A percentile compares a stretch with the other conserved stretches of the same genome.
phyloP scores from a whole-genome alignment of 2,329 filamentous ascomycete genomes.

The Didymella keratinophila region DNA sequence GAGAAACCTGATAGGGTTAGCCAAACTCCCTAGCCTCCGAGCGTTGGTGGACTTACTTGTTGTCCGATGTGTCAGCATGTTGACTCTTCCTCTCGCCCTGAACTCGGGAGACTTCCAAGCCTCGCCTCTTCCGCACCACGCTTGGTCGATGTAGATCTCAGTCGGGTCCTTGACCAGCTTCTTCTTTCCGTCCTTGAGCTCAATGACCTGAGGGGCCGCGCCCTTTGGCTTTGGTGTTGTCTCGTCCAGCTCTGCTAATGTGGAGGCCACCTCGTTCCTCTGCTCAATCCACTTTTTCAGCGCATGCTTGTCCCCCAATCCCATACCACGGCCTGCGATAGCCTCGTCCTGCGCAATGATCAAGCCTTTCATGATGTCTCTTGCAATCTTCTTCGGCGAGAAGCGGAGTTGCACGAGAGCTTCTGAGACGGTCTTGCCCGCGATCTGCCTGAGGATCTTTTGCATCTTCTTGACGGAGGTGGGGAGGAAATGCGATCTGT shows the following conservation, averaged over 20 bases:
- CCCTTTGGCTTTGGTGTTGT: slow-evolving; percentile 55
- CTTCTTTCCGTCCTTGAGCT: slow-evolving; percentile 77
- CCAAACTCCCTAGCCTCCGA: neutral
- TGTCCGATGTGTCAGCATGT: slow-evolving; percentile 72
- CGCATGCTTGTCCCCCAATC: slow-evolving; percentile 59
- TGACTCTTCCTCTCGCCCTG: slow-evolving; percentile 76
- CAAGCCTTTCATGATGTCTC: slow-evolving; percentile 80
- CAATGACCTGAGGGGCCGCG: slow-evolving; percentile 56
- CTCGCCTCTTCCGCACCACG: slow-evolving; percentile 83
- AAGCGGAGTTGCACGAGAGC: slow-evolving; percentile 95
- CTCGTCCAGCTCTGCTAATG: slow-evolving; percentile 20
- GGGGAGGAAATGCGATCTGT: slow-evolving; percentile 75
- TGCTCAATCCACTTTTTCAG: slow-evolving; percentile 33
- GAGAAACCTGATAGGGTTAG: slow-evolving; percentile 66
- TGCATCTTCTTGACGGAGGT: slow-evolving; percentile 93
- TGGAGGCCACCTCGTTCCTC: slow-evolving; percentile 16
- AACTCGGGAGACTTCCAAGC: slow-evolving; percentile 65
- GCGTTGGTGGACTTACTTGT: slow-evolving; percentile 69
- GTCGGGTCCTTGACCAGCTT: slow-evolving; percentile 76
- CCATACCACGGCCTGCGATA: slow-evolving; percentile 84
- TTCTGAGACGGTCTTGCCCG: slow-evolving; percentile 91
- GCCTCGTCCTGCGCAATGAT: slow-evolving; percentile 83
- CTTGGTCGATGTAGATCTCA: slow-evolving; percentile 88
- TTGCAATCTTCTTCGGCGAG: slow-evolving; percentile 89
- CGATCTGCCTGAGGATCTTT: slow-evolving; percentile 84